Evolutionary conservation across 2,329 filamentous ascomycete genomes (phyloP), one percentile per base, ranked within the genome.

Genomic region (Aspergillus sp.): DNA sequence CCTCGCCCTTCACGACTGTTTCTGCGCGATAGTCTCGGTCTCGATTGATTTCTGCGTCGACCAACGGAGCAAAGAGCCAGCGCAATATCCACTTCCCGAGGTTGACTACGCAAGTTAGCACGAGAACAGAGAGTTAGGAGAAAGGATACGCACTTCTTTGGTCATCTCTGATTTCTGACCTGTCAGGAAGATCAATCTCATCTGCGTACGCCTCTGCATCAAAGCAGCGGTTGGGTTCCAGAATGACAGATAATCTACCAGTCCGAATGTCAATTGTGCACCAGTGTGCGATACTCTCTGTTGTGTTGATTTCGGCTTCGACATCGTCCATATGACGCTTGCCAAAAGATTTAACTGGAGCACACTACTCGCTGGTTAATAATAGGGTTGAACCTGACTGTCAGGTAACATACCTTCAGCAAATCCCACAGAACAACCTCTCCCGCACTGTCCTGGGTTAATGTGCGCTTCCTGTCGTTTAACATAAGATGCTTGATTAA

Each of bases 141-240:
- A 39, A 32, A 13, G 5, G 1, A 25, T 3, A 67, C 83, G 62
- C 78, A 91, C 88, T 95, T 72, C 93, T 82, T 71, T 97, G 91
- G 59, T 98, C 93, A 59, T 97, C 91, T 49, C 86, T 78, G 62
- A 95, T 95, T 10, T 90, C 85, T 15, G 86, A 75, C n/a, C 81
- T 74, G 53, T 89, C 84, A 9, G 86, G 79, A 47, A 91, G 58
- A 37, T 83, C 76, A 32, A 94, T 73, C 68, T 97, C 90, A 64
- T 98, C 93, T 1, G 90, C 91, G 65, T 98, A 98, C 68, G 95
- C 86, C 63, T 98, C 93, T 13, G 90, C 93, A 68, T 98, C 93
- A 59, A 98, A 98, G 65, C 90, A 96, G 58, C 94, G 94, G 61
- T 93, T 94, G 37, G 90, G 88, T 63, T 98, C 93, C 15, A 98